A percentile compares a stretch with the other conserved stretches of the same genome.
Conservation (phyloP, 176 grass and related monocot species). For the Metroxylon sagu region DNA sequence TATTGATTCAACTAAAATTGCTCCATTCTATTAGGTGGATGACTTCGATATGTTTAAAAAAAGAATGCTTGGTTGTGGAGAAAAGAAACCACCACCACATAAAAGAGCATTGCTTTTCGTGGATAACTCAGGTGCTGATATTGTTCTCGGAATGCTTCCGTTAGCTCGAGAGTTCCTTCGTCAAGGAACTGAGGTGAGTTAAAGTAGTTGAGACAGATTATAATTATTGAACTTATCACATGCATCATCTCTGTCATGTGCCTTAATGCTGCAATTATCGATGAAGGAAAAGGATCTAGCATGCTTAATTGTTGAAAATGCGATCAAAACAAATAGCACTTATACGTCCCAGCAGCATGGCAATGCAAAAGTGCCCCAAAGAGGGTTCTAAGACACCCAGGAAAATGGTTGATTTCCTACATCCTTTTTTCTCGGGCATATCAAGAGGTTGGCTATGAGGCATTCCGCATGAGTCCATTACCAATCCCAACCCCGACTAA, state of each 20-base stretch:
- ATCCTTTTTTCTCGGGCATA: too few relatives aligned
- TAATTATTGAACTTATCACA: too few relatives aligned
- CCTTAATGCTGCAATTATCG: too few relatives aligned
- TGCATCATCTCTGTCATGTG: too few relatives aligned
- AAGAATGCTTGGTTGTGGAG: slow-evolving; percentile 63
- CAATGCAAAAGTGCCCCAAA: too few relatives aligned
- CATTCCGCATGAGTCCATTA: background rate
- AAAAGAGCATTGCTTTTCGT: slow-evolving; percentile 95
- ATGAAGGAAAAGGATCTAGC: too few relatives aligned
- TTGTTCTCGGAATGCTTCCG: slow-evolving; percentile 97
- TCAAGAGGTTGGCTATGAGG: background rate
- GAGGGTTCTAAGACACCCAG: too few relatives aligned
- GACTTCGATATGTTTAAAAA: slow-evolving; percentile 87
- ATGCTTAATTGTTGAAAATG: too few relatives aligned
- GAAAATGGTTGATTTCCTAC: too few relatives aligned
- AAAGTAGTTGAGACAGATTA: background rate
- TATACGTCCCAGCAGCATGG: too few relatives aligned
- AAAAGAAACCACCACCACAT: slow-evolving; percentile 61
- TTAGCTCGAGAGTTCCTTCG: slow-evolving; percentile 85
- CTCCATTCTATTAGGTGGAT: slow-evolving; percentile 52
- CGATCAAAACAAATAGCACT: too few relatives aligned
- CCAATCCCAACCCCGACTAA: background rate
- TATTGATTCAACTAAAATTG: too few relatives aligned
- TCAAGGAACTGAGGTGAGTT: slow-evolving; percentile 71
- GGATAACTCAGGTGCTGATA: slow-evolving; percentile 96